phyloP scores from a whole-genome alignment of 768 basidiomycete species.

The Postia placenta region DNA sequence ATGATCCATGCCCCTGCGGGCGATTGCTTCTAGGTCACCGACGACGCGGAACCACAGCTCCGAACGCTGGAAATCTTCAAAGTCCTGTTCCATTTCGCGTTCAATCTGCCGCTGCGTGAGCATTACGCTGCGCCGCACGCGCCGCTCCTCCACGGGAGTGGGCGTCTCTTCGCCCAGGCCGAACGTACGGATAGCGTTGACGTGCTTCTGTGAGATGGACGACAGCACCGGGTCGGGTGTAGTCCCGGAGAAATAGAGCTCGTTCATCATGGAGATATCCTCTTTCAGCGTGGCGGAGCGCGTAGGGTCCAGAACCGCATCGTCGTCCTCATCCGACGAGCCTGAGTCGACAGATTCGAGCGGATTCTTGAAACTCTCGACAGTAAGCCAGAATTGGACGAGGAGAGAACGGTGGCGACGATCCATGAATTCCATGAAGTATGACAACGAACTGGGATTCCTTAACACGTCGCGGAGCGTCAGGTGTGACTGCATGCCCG shows the following conservation, averaged over 20 bases:
- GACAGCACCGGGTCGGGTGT: conserved; percentile 53
- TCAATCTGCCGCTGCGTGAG: conserved; percentile 82
- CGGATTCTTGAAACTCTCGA: conserved; percentile 97
- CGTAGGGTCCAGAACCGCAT: conserved; percentile 50
- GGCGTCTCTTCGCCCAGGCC: conserved; percentile 43
- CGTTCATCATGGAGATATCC: conserved; percentile 85
- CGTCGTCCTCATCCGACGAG: conserved; percentile 52
- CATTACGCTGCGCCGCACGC: conserved; percentile 74
- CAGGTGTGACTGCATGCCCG: conserved; percentile 40
- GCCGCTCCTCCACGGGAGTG: conserved; percentile 38
- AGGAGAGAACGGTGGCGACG: conserved; percentile 75
- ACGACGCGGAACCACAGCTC: conserved; percentile 92
- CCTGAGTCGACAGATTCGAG: conserved; percentile 71
- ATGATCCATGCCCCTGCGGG: conserved; percentile 6
- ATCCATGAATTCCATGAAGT: conserved; percentile 99
- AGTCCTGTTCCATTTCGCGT: conserved; percentile 84
- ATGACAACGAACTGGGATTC: conserved; percentile 86
- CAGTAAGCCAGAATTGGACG: conserved; percentile 96
- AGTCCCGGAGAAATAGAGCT: conserved; percentile 72
- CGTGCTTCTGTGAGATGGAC: conserved; percentile 63
- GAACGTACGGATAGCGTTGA: conserved; percentile 65
- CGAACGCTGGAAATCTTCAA: conserved; percentile 80
- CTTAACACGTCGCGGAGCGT: conserved; percentile 74
- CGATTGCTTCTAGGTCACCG: conserved; percentile 49
- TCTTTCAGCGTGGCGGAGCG: conserved; percentile 65